Evolutionary conservation across 148 eudicot species (phyloP).

Genomic region (Amaranthus palmeri): DNA sequence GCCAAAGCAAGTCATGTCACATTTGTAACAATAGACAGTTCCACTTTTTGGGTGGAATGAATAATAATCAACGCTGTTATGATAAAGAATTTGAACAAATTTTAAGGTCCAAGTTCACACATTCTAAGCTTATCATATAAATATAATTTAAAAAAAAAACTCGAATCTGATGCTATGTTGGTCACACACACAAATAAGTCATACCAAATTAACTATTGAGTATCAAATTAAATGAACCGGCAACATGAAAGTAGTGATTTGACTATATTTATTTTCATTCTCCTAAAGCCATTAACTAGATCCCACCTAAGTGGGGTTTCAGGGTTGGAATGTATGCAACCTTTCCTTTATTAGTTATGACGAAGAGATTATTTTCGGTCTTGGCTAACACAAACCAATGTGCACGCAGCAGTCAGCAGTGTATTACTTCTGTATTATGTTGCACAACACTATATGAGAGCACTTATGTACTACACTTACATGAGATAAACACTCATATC

Average conservation of each 20-base stretch:
- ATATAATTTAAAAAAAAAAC: no score
- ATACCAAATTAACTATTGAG: no score
- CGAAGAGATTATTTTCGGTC: no score
- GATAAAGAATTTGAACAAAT: slow-evolving; percentile 1
- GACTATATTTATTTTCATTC: no score
- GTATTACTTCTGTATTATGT: not conserved
- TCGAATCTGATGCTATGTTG: no score
- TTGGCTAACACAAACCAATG: not conserved
- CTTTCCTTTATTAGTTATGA: no score
- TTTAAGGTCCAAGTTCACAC: no score
- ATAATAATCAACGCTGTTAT: not conserved
- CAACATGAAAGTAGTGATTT: not conserved
- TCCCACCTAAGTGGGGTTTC: no score
- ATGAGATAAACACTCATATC: not conserved
- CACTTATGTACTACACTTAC: not conserved
- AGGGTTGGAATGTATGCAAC: no score
- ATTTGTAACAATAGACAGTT: not conserved
- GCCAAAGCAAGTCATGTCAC: not conserved
- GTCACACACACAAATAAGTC: no score
- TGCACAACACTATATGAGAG: not conserved
- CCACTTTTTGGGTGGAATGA: not conserved
- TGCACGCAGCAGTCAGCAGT: not conserved
- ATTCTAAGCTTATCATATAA: no score
- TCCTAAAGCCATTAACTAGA: no score
- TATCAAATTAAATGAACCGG: not conserved